Conservation (phyloP, 768 basidiomycete genomes). For the Boletus sensibilis region DNA sequence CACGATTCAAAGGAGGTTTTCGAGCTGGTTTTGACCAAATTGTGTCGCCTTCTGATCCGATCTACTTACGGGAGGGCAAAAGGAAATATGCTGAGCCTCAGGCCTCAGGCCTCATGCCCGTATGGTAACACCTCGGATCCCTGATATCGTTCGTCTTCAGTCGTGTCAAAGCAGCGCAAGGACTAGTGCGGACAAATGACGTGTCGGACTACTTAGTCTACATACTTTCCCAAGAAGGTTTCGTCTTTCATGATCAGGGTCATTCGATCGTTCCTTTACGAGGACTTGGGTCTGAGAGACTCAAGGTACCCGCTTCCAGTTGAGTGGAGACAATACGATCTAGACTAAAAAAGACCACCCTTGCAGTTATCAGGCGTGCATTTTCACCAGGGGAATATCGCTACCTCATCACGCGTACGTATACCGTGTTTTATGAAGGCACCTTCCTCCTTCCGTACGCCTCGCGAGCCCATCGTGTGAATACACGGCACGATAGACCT, state of each 20-base stretch:
- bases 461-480: slow-evolving; percentile 24
- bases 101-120: no score
- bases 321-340: not conserved
- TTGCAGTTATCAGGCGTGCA: not conserved
- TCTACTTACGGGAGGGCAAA: not conserved
- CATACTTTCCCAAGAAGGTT: not conserved
- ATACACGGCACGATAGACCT: slow-evolving; percentile 8
- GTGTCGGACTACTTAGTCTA: not conserved
- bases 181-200: not conserved
- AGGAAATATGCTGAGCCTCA: not conserved
- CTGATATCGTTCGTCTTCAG: not conserved
- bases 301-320: not conserved
- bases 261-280: not conserved
- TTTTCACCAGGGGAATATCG: not conserved
- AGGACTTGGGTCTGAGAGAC: not conserved
- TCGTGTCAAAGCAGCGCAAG: not conserved
- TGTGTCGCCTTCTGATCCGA: slow-evolving; percentile 27
- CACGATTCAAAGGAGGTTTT: slow-evolving; percentile 10
- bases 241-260: slow-evolving; percentile 8
- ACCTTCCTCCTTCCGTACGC: not conserved
- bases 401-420: slow-evolving; percentile 2
- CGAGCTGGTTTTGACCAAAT: slow-evolving; percentile 32
- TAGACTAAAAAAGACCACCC: slow-evolving; percentile 11
- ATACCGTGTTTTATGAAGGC: slow-evolving; percentile 17
- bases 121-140: slow-evolving; percentile 2